phyloP scores from a whole-genome alignment of 306 rosid species.

The Oemleria cerasiformis region DNA sequence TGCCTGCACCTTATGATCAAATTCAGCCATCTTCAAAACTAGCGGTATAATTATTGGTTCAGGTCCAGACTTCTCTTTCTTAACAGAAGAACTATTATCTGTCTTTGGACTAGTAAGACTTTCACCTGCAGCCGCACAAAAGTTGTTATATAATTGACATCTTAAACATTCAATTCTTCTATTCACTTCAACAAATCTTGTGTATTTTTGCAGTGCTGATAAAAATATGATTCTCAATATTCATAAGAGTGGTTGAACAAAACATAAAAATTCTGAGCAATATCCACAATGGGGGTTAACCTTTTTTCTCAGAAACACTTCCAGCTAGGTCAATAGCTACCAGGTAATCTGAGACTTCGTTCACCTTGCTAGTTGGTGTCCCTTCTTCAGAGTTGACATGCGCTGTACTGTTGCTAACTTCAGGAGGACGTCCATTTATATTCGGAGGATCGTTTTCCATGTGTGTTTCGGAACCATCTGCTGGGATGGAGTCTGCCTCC shows the following conservation, averaged over 20 bases:
- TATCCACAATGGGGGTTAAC: slow-evolving; percentile 32
- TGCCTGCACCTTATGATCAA: slow-evolving; percentile 81
- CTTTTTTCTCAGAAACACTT: slow-evolving; percentile 43
- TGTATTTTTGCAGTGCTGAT: neutral
- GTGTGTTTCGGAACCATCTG: slow-evolving; percentile 40
- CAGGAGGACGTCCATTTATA: slow-evolving; percentile 25
- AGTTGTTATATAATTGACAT: slow-evolving; percentile 12
- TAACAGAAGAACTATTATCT: slow-evolving; percentile 30
- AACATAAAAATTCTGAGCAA: slow-evolving; percentile 7
- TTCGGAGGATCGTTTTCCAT: slow-evolving; percentile 29
- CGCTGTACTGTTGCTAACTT: slow-evolving; percentile 25
- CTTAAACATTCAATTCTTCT: slow-evolving; percentile 13
- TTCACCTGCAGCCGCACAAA: slow-evolving; percentile 49
- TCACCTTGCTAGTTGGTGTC: slow-evolving; percentile 36
- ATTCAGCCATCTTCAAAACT: slow-evolving; percentile 93
- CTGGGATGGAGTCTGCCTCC: slow-evolving; percentile 39
- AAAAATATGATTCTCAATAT: neutral
- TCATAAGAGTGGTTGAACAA: slow-evolving; percentile 10
- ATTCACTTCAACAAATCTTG: slow-evolving; percentile 7
- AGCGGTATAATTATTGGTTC: slow-evolving; percentile 80
- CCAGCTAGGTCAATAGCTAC: slow-evolving; percentile 39
- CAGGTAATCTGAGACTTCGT: slow-evolving; percentile 38
- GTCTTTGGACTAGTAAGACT: slow-evolving; percentile 39
- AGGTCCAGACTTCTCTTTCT: slow-evolving; percentile 70
- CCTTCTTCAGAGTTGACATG: slow-evolving; percentile 35